phyloP scores from a whole-genome alignment of 1,139 yeast genomes.

The Yamadazyma sp. region DNA sequence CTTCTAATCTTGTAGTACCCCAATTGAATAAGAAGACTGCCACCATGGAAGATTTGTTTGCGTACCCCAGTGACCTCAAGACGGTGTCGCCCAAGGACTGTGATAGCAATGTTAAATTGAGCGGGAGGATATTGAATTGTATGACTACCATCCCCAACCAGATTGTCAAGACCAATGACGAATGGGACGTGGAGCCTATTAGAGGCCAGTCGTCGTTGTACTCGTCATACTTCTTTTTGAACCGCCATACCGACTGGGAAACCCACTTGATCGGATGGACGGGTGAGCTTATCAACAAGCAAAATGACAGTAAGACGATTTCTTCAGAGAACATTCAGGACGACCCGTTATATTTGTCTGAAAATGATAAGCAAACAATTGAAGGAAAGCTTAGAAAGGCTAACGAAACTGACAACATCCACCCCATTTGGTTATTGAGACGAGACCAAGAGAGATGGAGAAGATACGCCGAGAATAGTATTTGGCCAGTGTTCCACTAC shows the following conservation, averaged over 20 bases:
- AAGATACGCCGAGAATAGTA: constrained; percentile 79
- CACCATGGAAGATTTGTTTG: constrained; percentile 15
- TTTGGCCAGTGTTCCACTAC: constrained; percentile 96
- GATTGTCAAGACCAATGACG: constrained; percentile 39
- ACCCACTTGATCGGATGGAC: constrained; percentile 93
- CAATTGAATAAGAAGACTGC: neutral
- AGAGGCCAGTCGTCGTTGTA: constrained; percentile 86
- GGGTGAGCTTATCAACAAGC: constrained; percentile 67
- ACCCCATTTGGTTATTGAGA: constrained; percentile 84
- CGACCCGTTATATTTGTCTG: constrained; percentile 63
- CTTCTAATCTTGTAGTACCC: too few species aligned
- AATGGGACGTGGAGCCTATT: constrained; percentile 61
- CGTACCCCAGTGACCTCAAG: constrained; percentile 23
- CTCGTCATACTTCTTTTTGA: constrained; percentile 67
- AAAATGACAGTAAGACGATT: constrained; percentile 17
- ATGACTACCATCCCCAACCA: constrained; percentile 70
- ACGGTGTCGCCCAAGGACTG: constrained; percentile 32
- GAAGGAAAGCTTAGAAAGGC: constrained; percentile 45
- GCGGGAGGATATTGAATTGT: constrained; percentile 69
- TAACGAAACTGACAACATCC: constrained; percentile 53
- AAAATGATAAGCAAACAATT: constrained; percentile 51
- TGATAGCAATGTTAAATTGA: constrained; percentile 30
- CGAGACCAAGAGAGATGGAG: constrained; percentile 81
- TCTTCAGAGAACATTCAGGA: constrained; percentile 31
- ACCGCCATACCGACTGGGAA: constrained; percentile 76